Evolutionary conservation across 371 early-diverging fungal species (phyloP).

Genomic region (Globomyces sp.): DNA sequence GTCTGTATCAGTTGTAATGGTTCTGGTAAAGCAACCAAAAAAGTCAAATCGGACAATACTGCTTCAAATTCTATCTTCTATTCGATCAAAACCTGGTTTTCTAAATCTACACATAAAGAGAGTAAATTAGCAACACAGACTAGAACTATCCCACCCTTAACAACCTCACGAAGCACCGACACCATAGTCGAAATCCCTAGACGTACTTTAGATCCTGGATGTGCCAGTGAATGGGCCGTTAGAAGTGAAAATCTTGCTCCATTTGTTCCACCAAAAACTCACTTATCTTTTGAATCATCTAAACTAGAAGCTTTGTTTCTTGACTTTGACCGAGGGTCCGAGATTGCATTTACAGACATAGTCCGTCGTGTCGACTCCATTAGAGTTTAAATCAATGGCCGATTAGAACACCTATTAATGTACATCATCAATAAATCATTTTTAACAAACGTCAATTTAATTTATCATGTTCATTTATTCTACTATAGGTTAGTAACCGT

Average conservation of each 20-base stretch:
- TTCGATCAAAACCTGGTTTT: constrained; percentile 4
- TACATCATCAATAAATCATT: no score
- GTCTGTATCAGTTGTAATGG: constrained; percentile 9
- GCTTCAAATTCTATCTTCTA: neutral
- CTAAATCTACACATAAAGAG: neutral
- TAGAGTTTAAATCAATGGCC: no score
- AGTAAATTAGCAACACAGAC: neutral
- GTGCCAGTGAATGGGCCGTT: constrained; percentile 10
- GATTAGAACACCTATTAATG: no score
- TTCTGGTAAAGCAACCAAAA: neutral
- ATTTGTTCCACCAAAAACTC: constrained; percentile 6
- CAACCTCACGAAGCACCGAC: neutral
- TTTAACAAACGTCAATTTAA: no score
- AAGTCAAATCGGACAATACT: neutral
- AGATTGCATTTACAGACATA: constrained; percentile 16
- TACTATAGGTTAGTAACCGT: no score
- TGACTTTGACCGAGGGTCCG: constrained; percentile 1
- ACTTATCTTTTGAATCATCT: neutral
- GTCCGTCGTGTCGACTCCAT: no score
- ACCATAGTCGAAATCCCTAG: neutral
- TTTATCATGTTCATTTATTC: no score
- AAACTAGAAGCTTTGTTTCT: constrained; percentile 5
- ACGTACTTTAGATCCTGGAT: constrained; percentile 11
- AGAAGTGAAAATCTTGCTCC: constrained; percentile 6
- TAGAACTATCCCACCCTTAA: constrained; percentile 1